Conservation (phyloP, 129 eudicot genomes). For the Arctium lappa region DNA sequence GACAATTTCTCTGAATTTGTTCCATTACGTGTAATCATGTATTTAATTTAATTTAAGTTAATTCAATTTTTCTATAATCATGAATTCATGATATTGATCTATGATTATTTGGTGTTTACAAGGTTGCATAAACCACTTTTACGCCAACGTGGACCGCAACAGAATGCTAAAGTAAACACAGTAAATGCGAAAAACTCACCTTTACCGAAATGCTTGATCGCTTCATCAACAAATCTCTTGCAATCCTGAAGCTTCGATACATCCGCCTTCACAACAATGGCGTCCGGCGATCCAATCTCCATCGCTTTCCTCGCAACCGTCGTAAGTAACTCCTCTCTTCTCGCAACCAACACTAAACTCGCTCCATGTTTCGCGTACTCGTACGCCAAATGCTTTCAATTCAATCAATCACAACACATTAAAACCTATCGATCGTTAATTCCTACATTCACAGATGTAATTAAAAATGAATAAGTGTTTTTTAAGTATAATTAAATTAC, state of each 20-base stretch:
- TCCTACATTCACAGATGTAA: neutral
- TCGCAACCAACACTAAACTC: conserved; percentile 50
- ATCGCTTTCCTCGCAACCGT: conserved; percentile 44
- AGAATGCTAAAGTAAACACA: neutral
- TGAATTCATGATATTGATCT: neutral
- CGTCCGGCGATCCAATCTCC: conserved; percentile 54
- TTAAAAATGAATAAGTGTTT: no score
- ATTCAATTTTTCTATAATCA: no score
- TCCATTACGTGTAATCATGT: no score
- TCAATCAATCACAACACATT: neutral
- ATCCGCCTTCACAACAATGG: conserved; percentile 45
- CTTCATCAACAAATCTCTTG: conserved; percentile 40
- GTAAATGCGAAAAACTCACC: conserved; percentile 27
- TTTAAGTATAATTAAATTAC: neutral
- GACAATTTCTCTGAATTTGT: no score
- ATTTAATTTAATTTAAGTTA: no score
- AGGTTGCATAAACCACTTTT: neutral
- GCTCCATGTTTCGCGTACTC: conserved; percentile 56
- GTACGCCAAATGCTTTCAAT: conserved; percentile 32
- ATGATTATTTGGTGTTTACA: neutral
- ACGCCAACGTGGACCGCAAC: neutral
- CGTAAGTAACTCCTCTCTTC: conserved; percentile 44
- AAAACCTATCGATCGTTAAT: neutral
- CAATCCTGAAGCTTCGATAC: conserved; percentile 49
- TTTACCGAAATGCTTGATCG: conserved; percentile 51